Evolutionary conservation across 768 basidiomycete genomes (phyloP).

Genomic region (Tricholomella constricta): DNA sequence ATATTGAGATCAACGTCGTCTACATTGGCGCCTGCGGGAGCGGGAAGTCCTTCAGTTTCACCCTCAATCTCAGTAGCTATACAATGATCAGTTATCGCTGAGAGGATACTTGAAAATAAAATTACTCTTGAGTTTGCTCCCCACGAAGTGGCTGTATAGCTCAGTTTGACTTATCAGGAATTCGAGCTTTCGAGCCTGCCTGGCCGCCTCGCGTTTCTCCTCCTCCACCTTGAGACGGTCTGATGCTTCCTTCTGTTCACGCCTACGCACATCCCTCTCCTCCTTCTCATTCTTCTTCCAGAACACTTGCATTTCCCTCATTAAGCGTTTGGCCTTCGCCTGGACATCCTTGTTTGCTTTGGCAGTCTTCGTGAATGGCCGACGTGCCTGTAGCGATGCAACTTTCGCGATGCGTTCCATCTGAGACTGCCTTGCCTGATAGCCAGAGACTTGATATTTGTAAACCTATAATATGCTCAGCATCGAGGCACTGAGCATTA

Average conservation of each 20-base stretch:
- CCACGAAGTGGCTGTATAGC: conserved; percentile 98
- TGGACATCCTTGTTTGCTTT: conserved; percentile 84
- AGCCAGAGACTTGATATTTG: conserved; percentile 70
- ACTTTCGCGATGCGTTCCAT: conserved; percentile 75
- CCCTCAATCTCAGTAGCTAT: conserved; percentile 80
- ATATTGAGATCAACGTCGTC: conserved; percentile 51
- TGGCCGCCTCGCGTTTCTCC: conserved; percentile 89
- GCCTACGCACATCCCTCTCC: conserved; percentile 88
- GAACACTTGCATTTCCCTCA: conserved; percentile 96
- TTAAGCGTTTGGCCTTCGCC: conserved; percentile 81
- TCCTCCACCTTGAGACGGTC: conserved; percentile 89
- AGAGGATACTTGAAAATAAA: conserved; percentile 13
- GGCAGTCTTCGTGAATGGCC: conserved; percentile 70
- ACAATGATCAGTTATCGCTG: conserved; percentile 15
- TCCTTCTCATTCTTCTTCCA: conserved; percentile 99
- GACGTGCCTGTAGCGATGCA: conserved; percentile 76
- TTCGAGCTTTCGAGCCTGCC: conserved; percentile 95
- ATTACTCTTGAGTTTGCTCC: conserved; percentile 89
- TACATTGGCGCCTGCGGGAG: conserved; percentile 60
- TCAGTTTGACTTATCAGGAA: conserved; percentile 99
- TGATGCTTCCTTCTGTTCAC: conserved; percentile 91
- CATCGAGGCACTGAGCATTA: not conserved
- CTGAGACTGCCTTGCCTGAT: conserved; percentile 66
- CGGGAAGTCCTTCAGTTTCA: conserved; percentile 38
- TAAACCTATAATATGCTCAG: conserved; percentile 58